Evolutionary conservation across 176 grass and related monocot species (phyloP), one percentile per base, ranked within the genome.

Genomic region (Carex kokanica): DNA sequence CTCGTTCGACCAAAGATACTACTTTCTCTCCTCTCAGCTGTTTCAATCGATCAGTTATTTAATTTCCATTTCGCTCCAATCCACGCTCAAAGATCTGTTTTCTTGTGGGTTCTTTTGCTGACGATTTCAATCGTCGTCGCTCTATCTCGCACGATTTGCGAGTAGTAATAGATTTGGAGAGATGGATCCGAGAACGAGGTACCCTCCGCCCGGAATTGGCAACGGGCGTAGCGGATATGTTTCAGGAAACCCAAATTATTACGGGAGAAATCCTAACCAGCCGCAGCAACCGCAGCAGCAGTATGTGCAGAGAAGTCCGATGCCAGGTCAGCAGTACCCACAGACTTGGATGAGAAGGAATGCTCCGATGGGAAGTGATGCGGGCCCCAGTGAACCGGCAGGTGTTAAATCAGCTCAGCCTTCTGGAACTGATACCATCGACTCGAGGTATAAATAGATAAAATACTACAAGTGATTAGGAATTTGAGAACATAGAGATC

Each of bases 171-270:
- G 65, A 38, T 57, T 79, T 25, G 59, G 3, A 14, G 74, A 45
- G 61, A 97, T 97, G 94, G 88, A 94, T 86, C 85, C 84, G 45
- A 82, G 87, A 64, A 84, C 88, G 40, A 79, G 95, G 85, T 88
- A 90, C 78, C 90, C 88, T 83, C 86, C 86, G 2, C 88, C 95
- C 16, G 95, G 90, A 54, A 84, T 86, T 27, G 92, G 90, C 13
- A 94, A 89, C 78, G 88, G 87, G 40, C 88, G 87, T n/a, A 92
- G 88, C 3, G 80, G 53, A 12, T 53, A 81, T 81, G n/a, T 21
- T 16, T 49, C 87, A 2, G 83, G 83, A 72, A 91, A 92, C 77
- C 86, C 88, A 81, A 84, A 81, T 82, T 93, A 89, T 64, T 88
- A 97, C 66, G 86, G 74, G 54, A 75, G 94, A 36, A 90, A 91